A percentile compares a stretch with the other conserved stretches of the same genome.
Evolutionary conservation across 2,329 filamentous ascomycete genomes (phyloP).

Genomic region (Fusarium haematococcum): DNA sequence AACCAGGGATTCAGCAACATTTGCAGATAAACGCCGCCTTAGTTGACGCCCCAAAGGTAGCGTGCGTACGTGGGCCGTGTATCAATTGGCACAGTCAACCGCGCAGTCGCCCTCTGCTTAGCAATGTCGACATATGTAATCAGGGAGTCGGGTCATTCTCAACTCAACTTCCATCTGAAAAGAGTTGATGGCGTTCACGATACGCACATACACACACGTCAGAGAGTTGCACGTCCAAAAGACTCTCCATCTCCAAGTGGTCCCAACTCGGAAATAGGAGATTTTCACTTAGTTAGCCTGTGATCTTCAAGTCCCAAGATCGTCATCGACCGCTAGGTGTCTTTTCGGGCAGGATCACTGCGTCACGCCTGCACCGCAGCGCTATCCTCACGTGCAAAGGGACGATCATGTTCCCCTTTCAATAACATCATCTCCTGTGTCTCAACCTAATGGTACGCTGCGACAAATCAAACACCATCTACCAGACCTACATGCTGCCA

Average conservation of each 20-base stretch:
- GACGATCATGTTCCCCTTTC: background rate
- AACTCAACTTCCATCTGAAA: background rate
- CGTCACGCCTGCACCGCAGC: constrained; percentile 1
- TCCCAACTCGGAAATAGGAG: constrained; percentile 19
- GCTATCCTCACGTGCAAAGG: background rate
- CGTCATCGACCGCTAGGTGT: constrained; percentile 17
- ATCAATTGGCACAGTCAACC: background rate
- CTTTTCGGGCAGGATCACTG: constrained; percentile 8
- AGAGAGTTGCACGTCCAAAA: background rate
- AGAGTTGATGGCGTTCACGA: background rate
- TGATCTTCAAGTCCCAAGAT: constrained; percentile 25
- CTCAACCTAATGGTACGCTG: background rate
- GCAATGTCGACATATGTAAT: background rate
- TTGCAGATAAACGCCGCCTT: background rate
- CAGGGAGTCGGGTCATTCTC: background rate
- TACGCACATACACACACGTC: background rate
- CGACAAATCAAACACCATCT: constrained; percentile 2
- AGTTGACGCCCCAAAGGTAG: background rate
- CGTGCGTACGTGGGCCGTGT: background rate
- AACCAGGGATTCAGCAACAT: constrained; percentile 8
- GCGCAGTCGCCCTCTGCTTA: background rate
- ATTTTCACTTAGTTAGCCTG: constrained; percentile 24
- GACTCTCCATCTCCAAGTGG: background rate
- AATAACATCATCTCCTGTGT: constrained; percentile 1
- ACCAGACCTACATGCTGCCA: background rate